A percentile compares a stretch with the other conserved stretches of the same genome.
phyloP scores from a whole-genome alignment of 2,329 filamentous ascomycete genomes.

The Xylaria sp. region DNA sequence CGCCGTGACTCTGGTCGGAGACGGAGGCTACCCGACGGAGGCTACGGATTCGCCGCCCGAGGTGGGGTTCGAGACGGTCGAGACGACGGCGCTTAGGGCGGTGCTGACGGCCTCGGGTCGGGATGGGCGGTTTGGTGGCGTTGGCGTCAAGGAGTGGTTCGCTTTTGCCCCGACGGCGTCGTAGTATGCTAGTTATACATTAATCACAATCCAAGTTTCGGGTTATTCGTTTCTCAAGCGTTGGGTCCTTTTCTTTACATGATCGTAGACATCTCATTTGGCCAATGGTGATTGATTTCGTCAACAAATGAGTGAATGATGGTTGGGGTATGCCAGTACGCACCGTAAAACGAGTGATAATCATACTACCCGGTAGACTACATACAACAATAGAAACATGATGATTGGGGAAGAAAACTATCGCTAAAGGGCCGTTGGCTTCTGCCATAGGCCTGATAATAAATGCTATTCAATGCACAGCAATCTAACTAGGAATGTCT shows the following conservation, averaged over 20 bases:
- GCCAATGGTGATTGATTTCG: background rate
- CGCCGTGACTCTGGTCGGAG: slow-evolving; percentile 26
- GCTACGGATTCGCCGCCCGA: slow-evolving; percentile 34
- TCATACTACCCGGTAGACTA: background rate
- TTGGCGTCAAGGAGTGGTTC: slow-evolving; percentile 34
- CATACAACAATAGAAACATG: background rate
- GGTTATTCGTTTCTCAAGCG: background rate
- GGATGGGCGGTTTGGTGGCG: slow-evolving; percentile 25
- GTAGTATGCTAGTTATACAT: background rate
- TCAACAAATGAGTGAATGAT: background rate
- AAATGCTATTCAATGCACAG: background rate
- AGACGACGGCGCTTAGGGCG: slow-evolving; percentile 32
- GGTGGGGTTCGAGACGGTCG: slow-evolving; percentile 32
- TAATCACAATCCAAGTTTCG: too few species aligned
- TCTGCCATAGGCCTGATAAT: background rate
- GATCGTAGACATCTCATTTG: background rate
- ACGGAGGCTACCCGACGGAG: slow-evolving; percentile 29
- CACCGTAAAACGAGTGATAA: background rate
- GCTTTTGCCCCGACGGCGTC: slow-evolving; percentile 23
- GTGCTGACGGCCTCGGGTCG: slow-evolving; percentile 30
- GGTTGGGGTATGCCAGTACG: background rate
- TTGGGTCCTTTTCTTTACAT: background rate
- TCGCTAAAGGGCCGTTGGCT: background rate
- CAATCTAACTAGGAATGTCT: background rate
- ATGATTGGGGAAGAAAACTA: background rate